A percentile compares a stretch with the other conserved stretches of the same genome.
These are phyloP conservation scores for Claviceps quebecensis DNA, from an alignment of 2,329 filamentous ascomycete species.

Conservation along the genomic window DNA sequence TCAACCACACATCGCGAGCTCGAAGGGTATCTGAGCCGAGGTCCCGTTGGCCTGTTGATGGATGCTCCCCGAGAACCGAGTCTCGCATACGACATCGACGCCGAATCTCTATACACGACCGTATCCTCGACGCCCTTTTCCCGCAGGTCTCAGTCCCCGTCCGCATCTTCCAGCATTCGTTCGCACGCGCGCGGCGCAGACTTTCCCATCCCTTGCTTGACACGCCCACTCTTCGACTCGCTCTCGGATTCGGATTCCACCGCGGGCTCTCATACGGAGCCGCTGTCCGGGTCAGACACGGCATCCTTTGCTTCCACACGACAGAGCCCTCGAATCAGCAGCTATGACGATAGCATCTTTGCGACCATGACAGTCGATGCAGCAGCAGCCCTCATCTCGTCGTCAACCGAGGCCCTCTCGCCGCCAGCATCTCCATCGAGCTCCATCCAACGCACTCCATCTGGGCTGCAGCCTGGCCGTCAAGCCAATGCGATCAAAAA, in stretches of 20 bases:
- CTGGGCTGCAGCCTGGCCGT: neutral
- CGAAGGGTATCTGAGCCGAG: slow-evolving; percentile 5
- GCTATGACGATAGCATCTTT: slow-evolving; percentile 5
- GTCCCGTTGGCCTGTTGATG: neutral
- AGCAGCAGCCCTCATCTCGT: slow-evolving; percentile 4
- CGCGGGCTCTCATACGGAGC: neutral
- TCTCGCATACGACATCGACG: slow-evolving; percentile 3
- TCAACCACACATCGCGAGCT: slow-evolving; percentile 7
- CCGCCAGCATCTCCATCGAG: neutral
- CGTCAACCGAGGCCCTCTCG: slow-evolving; percentile 1
- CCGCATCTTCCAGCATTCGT: neutral
- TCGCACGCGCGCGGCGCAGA: neutral
- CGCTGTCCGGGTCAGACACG: neutral
- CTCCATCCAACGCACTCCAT: neutral
- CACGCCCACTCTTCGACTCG: neutral
- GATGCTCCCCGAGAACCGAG: neutral
- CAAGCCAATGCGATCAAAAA: neutral
- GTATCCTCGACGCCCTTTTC: neutral
- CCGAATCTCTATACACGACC: slow-evolving; percentile 2
- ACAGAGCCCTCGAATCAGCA: slow-evolving; percentile 2
- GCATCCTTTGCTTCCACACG: neutral
- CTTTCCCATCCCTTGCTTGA: neutral
- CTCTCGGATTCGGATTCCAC: neutral
- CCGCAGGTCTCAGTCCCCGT: neutral
- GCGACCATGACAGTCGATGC: slow-evolving; percentile 7